Base-by-base conservation (phyloP, 1,284 basidiomycete species). In the Ustilago crameri region DNA sequence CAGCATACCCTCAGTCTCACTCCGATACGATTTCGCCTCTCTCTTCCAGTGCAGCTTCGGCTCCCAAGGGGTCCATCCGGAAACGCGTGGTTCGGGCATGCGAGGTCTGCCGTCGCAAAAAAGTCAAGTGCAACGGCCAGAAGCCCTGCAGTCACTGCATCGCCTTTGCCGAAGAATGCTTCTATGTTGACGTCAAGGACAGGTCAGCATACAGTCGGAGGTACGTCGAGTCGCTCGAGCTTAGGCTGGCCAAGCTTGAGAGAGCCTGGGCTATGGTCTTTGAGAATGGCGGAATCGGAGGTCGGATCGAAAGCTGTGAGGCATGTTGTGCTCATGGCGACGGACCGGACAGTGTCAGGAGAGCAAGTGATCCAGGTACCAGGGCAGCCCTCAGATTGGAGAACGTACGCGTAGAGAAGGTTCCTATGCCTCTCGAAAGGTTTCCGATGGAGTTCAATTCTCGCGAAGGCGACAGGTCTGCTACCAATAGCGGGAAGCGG, bases 61-160 rank as follows among this genome's bases (percentile, higher is more conserved):
- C 70, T 10, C 34, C 37, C 8, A 64, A 68, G 18, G 66, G 59
- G 1, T 61, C 62, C 0, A 47, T 54, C 9, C 68, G 73, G 9
- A 72, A 75, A 17, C 64, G 74, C 3, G 64, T 73, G 15, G 60
- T 60, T 14, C 51, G 74, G 1, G 74, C 74, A 3, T 75, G 74
- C 51, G 74, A 75, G 35, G 61, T 73, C 3, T 75, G 74, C 27
- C 64, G 74, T 10, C 64, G 74, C 44, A 75, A 75, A 15, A 75
- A 76, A 51, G 71, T 76, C 63, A 70, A 71, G 47, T 76, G 74
- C 47, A 73, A 74, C 27, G 74, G 74, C n/a, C 49, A 64, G 17
- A 74, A 68, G 30, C 70, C 70, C 0, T 76, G 74, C 49, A 58
- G 49, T 37, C 63, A 71, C 18, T 76, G 74, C 62, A 58, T 62